Evolutionary conservation across 345 rosid genomes (phyloP).

Genomic region (Nephelium lappaceum): DNA sequence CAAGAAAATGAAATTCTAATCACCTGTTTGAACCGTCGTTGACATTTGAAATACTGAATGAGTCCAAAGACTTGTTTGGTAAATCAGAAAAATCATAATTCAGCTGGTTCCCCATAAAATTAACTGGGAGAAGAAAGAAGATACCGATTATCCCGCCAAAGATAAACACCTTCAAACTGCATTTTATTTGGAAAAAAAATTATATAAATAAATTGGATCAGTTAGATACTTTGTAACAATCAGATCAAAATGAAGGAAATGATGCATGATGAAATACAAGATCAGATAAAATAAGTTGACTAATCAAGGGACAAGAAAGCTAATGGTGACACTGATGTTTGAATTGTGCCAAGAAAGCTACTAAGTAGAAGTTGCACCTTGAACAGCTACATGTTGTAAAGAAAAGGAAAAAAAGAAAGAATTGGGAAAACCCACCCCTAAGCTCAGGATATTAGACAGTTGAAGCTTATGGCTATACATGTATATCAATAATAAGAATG

Average conservation of each 20-base stretch:
- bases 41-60: slow-evolving; percentile 87
- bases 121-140: slow-evolving; percentile 81
- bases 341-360: background rate
- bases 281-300: background rate
- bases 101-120: slow-evolving; percentile 75
- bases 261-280: background rate
- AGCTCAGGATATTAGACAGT: background rate
- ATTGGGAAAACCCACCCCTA: background rate
- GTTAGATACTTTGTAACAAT: background rate
- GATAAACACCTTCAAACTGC: slow-evolving; percentile 73
- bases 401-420: background rate
- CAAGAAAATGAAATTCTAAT: slow-evolving; percentile 7
- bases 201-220: background rate
- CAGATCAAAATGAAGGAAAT: background rate
- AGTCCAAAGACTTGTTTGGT: slow-evolving; percentile 68
- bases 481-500: background rate
- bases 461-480: background rate
- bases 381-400: background rate
- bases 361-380: background rate
- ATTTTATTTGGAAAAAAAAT: background rate
- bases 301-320: background rate
- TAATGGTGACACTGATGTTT: background rate
- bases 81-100: slow-evolving; percentile 55
- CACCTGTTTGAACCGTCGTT: slow-evolving; percentile 82
- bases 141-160: slow-evolving; percentile 70